Base-by-base conservation (phyloP, 2,329 filamentous ascomycete species). In the Microdochium trichocladiopsis region DNA sequence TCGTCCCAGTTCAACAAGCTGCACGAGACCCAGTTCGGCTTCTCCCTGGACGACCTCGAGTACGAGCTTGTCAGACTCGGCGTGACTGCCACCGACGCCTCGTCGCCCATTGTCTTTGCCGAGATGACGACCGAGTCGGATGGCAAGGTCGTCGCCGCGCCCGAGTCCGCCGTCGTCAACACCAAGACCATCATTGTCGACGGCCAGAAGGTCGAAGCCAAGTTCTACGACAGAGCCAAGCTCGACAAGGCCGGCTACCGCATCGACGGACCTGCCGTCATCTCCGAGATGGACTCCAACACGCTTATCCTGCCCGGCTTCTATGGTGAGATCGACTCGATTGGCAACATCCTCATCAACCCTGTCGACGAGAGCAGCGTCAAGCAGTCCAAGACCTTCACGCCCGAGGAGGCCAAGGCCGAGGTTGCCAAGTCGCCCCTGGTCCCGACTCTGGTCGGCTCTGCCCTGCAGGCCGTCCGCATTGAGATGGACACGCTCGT, bases 231-330 rank as follows among this genome's bases (percentile, higher is more conserved):
- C 52, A 70, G 74, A 4, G 54, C 63, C 2, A 65, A 67, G 51
- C 64, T 76, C 49, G 70, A 61, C 14, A 67, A 69, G 47, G 62
- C 72, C 36, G 70, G 74, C 1, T 61, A 71, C 36, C 65, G 66
- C 33, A 62, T 77, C 2, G 50, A 60, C 2, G 75, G 75, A 0
- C 75, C 75, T 4, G 74, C 72, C 37, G 65, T 77, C n/a, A 60
- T 77, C 36, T 70, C 70, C 0, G 74, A 78, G 54, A 77, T 76
- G 72, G 75, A 77, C 56, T 75, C 73, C 21, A 78, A 77, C 56
- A 78, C 75, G 0, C 63, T 78, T 2, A 72, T 78, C 24, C 63
- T 76, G 4, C 75, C 75, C 1, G 74, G 73, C 0, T 72, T 68
- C 52, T 66, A 66, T 47, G 74, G 72, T 4, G 72, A 75, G 53